Base-by-base conservation (phyloP, 768 basidiomycete genomes). In the Boletus pseudopeckii region DNA sequence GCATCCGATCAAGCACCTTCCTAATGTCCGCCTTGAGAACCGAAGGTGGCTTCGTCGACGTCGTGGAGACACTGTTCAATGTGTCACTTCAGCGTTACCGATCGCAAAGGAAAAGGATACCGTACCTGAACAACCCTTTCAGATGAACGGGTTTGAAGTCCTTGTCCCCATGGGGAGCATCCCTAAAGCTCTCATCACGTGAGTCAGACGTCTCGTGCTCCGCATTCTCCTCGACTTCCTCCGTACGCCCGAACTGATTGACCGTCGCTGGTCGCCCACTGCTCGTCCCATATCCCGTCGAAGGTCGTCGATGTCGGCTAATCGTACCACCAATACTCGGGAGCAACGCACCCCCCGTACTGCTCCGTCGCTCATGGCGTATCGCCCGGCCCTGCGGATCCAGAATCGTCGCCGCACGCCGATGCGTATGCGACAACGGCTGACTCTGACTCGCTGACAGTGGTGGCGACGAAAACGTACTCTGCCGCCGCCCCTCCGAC, bases 81-180 rank as follows among this genome's bases (percentile, higher is more conserved):
- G 26, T n/a, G 10, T 45, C 34, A 9, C 44, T 37, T 47, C 43
- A 45, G 52, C 34, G 53, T 42, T 26, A 18, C 41, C 55, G 34
- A 33, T 45, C 46, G 50, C 49, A 45, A 26, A 39, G 43, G 22
- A 40, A 43, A 39, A 45, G 34, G 11, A 48, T n/a, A 24, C 49
- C 50, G 72, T 56, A 91, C 86, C 91, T 94, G 75, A 99, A 98
- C 45, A 99, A 67, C 7, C 97, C 97, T 73, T 98, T 99, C 64
- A 98, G 74, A 73, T 92, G 96, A 43, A 98, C 85, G 1, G 97
- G 92, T 74, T 98, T 98, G 65, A 92, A 87, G 53, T 91, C 88
- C 71, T 85, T 86, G 60, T 86, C 85, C 30, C 60, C 71, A 33
- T 73, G 71, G 59, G 79, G 73, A n/a, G 77, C 68, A 42, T 80